Evolutionary conservation across 2,329 filamentous ascomycete species (phyloP).

Genomic region (Microcera coccophila): DNA sequence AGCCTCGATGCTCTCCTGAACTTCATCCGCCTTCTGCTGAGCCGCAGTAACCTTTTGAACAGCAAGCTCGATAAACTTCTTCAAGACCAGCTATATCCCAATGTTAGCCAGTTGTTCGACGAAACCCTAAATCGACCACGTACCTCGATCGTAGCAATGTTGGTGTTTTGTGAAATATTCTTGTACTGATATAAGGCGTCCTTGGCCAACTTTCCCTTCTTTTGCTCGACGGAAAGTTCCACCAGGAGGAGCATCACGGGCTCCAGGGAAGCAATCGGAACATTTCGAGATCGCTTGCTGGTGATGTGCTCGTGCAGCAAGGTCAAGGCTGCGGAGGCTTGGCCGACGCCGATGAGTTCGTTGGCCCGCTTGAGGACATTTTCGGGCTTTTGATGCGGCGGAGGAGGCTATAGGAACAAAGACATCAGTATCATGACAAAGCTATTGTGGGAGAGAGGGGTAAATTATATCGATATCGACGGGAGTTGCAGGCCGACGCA

Average conservation of each 20-base stretch:
- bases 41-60: constrained; percentile 94
- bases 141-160: constrained; percentile 95
- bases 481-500: constrained; percentile 2
- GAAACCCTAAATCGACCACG: constrained; percentile 14
- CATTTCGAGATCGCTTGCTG: constrained; percentile 96
- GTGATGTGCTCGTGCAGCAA: constrained; percentile 99
- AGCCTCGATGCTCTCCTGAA: constrained; percentile 82
- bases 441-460: constrained; percentile 27
- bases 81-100: constrained; percentile 69
- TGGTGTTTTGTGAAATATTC: constrained; percentile 99
- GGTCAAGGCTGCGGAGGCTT: constrained; percentile 85
- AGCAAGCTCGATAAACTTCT: constrained; percentile 96
- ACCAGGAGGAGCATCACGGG: constrained; percentile 98
- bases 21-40: constrained; percentile 92
- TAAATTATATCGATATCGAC: constrained; percentile 11
- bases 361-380: constrained; percentile 98
- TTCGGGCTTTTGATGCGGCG: constrained; percentile 95
- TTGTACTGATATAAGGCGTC: constrained; percentile 99
- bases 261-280: constrained; percentile 91
- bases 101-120: constrained; percentile 16
- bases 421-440: constrained; percentile 27
- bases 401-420: constrained; percentile 66
- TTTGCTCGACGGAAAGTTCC: constrained; percentile 92
- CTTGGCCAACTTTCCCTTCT: constrained; percentile 98
- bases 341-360: constrained; percentile 96